Percentiles rank a stretch among this genome's conserved stretches.
Conservation (phyloP, 2,329 filamentous ascomycete genomes). For the Aspergillus puulaauensis region DNA sequence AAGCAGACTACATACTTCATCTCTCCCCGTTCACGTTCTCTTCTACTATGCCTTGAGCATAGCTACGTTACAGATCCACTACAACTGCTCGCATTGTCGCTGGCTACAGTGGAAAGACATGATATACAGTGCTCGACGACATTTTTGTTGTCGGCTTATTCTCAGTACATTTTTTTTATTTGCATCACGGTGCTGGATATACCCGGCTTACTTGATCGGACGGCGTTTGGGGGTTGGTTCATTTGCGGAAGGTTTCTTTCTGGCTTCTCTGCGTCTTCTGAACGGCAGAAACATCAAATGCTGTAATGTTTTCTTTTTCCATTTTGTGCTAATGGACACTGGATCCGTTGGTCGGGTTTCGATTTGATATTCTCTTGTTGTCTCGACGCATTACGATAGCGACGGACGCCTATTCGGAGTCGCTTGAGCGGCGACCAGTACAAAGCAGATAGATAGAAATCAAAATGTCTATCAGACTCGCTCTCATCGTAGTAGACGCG, state of each 20-base stretch:
- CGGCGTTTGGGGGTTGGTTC: conserved; percentile 35
- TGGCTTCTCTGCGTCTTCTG: conserved; percentile 2
- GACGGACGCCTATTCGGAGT: not conserved
- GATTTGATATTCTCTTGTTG: not conserved
- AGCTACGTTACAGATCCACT: conserved; percentile 20
- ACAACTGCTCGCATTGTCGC: conserved; percentile 10
- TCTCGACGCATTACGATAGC: conserved; percentile 8
- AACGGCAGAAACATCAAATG: conserved; percentile 4
- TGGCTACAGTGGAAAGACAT: conserved; percentile 8
- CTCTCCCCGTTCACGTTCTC: conserved; percentile 15
- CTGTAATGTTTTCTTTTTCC: conserved; percentile 3
- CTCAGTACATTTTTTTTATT: conserved; percentile 37
- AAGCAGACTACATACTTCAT: conserved; percentile 18
- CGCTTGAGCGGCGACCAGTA: conserved; percentile 1
- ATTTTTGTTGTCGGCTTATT: conserved; percentile 24
- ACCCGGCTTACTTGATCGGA: conserved; percentile 46
- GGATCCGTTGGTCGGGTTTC: conserved; percentile 5
- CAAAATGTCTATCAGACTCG: conserved; percentile 5
- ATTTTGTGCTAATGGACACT: conserved; percentile 5
- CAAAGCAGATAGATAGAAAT: conserved; percentile 7
- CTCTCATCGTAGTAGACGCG: not conserved
- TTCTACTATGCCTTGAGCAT: conserved; percentile 21
- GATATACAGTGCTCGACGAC: conserved; percentile 11
- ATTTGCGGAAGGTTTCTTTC: conserved; percentile 15
- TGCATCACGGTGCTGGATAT: conserved; percentile 51